Evolutionary conservation across 2,329 filamentous ascomycete species (phyloP).

Genomic region (Pyrenochaeta sp.): DNA sequence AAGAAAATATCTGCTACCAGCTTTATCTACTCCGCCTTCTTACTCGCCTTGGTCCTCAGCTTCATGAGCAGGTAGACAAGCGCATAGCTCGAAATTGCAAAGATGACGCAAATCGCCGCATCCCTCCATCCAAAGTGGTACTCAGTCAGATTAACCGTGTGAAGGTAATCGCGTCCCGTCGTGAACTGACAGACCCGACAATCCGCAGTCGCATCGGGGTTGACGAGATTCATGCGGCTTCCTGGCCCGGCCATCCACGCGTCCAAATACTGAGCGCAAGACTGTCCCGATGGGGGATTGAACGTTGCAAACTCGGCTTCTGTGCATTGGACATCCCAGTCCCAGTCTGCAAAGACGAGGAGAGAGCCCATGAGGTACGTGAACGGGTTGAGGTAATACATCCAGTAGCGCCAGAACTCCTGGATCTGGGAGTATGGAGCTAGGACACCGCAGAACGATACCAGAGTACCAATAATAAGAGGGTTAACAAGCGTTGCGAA

Average conservation of each 20-base stretch:
- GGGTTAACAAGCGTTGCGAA: too few species aligned
- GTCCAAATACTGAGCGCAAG: conserved; percentile 63
- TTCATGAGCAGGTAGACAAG: conserved; percentile 57
- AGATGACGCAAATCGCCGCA: conserved; percentile 66
- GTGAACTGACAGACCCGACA: conserved; percentile 71
- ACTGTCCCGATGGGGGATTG: conserved; percentile 59
- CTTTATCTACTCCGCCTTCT: conserved; percentile 47
- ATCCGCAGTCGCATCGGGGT: conserved; percentile 63
- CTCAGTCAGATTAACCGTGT: conserved; percentile 66
- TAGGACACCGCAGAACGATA: too few species aligned
- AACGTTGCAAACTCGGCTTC: conserved; percentile 49
- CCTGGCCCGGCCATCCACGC: conserved; percentile 16
- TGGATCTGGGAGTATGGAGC: too few species aligned
- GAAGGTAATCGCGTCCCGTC: conserved; percentile 67
- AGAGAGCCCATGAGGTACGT: too few species aligned
- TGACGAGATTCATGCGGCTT: conserved; percentile 61
- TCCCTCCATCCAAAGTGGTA: conserved; percentile 74
- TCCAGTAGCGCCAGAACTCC: too few species aligned
- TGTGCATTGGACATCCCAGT: conserved; percentile 47
- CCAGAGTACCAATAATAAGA: too few species aligned
- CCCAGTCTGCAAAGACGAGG: conserved; percentile 47
- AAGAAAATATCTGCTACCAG: too few species aligned
- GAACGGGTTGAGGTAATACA: too few species aligned
- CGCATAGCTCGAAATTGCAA: conserved; percentile 64
- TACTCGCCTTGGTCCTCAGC: conserved; percentile 51